phyloP scores from a whole-genome alignment of 2,329 filamentous ascomycete species.

The Pseudofabraea citricarpa region DNA sequence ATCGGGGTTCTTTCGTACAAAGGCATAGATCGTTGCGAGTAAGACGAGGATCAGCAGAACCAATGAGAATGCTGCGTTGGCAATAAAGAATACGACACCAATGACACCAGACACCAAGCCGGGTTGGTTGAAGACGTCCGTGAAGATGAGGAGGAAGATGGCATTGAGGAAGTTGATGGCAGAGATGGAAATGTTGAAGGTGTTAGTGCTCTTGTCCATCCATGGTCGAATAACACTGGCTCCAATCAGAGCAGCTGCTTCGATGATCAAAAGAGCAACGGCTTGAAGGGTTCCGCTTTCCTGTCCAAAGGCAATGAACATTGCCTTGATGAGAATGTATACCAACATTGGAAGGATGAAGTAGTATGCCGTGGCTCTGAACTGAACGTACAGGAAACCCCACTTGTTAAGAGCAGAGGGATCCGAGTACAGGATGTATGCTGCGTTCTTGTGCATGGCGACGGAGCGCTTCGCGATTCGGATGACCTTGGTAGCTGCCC shows the following conservation, averaged over 20 bases:
- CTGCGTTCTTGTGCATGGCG: slow-evolving; percentile 89
- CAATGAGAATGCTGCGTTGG: slow-evolving; percentile 79
- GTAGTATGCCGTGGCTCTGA: slow-evolving; percentile 92
- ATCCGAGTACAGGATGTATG: slow-evolving; percentile 95
- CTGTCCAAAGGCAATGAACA: slow-evolving; percentile 84
- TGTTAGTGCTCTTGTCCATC: slow-evolving; percentile 99
- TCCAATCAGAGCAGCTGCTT: slow-evolving; percentile 71
- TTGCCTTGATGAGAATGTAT: slow-evolving; percentile 81
- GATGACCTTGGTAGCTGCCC: slow-evolving; percentile 88
- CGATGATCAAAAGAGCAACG: slow-evolving; percentile 76
- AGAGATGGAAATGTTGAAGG: slow-evolving; percentile 90
- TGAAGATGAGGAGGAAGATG: slow-evolving; percentile 86
- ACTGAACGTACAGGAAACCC: slow-evolving; percentile 97
- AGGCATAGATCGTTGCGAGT: slow-evolving; percentile 70
- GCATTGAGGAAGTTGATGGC: slow-evolving; percentile 87
- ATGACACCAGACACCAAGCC: slow-evolving; percentile 80
- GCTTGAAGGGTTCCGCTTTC: slow-evolving; percentile 67
- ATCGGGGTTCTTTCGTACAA: slow-evolving; percentile 91
- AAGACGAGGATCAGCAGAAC: slow-evolving; percentile 80
- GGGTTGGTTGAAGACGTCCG: slow-evolving; percentile 79
- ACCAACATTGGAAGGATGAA: slow-evolving; percentile 77
- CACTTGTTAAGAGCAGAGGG: slow-evolving; percentile 93
- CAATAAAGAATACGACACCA: slow-evolving; percentile 82
- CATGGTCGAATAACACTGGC: slow-evolving; percentile 81
- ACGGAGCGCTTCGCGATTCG: slow-evolving; percentile 84